Evolutionary conservation across 345 rosid species (phyloP).

Genomic region (Eucalyptus polyanthemos): DNA sequence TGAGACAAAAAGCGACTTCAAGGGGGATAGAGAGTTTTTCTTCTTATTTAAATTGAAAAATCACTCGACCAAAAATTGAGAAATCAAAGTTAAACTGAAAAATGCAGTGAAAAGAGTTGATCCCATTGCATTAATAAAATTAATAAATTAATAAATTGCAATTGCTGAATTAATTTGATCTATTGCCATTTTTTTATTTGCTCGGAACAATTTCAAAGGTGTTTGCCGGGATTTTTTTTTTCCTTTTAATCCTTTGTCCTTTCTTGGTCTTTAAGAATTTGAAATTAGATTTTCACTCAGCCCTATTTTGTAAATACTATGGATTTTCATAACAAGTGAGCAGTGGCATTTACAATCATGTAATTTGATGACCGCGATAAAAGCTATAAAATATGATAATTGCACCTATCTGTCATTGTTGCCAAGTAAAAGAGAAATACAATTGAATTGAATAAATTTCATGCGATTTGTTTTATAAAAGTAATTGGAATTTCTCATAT

Average conservation of each 20-base stretch:
- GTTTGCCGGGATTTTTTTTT: not conserved
- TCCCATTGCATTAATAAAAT: too few species aligned
- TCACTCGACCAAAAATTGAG: not conserved
- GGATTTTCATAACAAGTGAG: not conserved
- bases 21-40: not conserved
- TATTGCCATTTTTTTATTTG: not conserved
- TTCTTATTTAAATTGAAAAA: not conserved
- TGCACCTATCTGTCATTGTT: too few species aligned
- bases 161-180: not conserved
- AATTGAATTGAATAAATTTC: not conserved
- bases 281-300: not conserved
- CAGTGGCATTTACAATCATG: not conserved
- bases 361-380: not conserved
- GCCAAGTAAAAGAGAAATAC: not conserved
- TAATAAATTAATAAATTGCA: not conserved
- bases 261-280: too few species aligned
- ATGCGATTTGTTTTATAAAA: not conserved
- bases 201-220: not conserved
- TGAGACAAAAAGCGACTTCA: not conserved
- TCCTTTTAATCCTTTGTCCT: not conserved
- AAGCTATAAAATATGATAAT: not conserved
- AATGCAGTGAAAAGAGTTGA: not conserved
- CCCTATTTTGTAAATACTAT: not conserved
- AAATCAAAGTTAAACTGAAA: not conserved
- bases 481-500: too few species aligned